Conservation (phyloP, 2,329 filamentous ascomycete genomes). For the Penicillium brevicompactum region DNA sequence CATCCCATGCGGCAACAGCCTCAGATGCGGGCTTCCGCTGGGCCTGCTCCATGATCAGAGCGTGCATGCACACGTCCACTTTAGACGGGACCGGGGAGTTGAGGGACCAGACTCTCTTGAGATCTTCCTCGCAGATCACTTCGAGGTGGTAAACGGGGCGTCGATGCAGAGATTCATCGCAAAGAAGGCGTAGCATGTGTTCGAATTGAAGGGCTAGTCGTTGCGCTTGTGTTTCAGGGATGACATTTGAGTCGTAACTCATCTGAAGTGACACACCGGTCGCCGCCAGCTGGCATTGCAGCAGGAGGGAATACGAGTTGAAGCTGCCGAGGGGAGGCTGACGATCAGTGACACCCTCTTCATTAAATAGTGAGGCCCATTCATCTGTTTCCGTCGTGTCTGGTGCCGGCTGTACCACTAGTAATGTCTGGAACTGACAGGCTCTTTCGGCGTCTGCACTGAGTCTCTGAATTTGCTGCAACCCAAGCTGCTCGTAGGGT, state of each 20-base stretch:
- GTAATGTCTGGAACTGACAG: conserved; percentile 8
- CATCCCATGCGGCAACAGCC: conserved; percentile 6
- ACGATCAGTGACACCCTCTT: neutral
- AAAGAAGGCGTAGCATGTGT: neutral
- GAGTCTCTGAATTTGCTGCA: conserved; percentile 10
- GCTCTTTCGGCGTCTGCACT: neutral
- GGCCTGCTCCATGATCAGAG: neutral
- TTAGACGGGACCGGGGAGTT: too few relatives aligned
- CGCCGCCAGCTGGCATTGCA: neutral
- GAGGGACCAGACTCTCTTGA: neutral
- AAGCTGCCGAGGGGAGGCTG: neutral
- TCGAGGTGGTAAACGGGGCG: neutral
- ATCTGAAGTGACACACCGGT: neutral
- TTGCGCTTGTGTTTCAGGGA: neutral
- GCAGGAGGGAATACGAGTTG: neutral
- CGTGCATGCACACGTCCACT: neutral
- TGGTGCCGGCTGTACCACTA: conserved; percentile 10
- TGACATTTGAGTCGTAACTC: neutral
- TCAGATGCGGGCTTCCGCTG: neutral
- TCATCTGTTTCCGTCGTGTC: neutral
- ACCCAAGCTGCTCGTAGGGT: conserved; percentile 9
- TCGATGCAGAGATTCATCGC: neutral
- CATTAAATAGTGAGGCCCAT: neutral
- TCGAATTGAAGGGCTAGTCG: neutral
- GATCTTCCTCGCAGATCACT: neutral